These are phyloP conservation scores for Peronospora belbahrii DNA, from an alignment of 352 stramenopile genomes.

Conservation along the genomic window DNA sequence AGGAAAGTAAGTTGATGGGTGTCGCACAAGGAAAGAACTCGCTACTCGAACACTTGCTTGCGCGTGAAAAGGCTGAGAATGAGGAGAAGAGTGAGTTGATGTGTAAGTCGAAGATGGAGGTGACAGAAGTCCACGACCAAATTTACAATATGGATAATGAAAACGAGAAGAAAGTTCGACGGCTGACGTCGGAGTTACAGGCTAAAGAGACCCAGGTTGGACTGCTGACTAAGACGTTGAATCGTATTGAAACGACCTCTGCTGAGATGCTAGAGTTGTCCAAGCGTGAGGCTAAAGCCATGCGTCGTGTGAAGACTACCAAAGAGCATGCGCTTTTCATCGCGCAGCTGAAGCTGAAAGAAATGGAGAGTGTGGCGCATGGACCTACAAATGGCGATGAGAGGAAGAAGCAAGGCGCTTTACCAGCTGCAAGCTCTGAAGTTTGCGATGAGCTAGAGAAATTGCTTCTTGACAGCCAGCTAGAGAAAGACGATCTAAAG, in stretches of 20 bases:
- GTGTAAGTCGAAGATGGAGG: conserved; percentile 51
- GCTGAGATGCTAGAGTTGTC: conserved; percentile 34
- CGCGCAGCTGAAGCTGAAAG: conserved; percentile 49
- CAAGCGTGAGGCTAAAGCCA: conserved; percentile 44
- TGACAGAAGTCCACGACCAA: conserved; percentile 41
- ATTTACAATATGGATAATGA: conserved; percentile 49
- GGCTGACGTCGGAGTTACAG: conserved; percentile 44
- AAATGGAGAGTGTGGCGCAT: conserved; percentile 44
- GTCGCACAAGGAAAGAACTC: conserved; percentile 51
- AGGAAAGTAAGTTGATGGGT: conserved; percentile 58
- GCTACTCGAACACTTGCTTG: conserved; percentile 51
- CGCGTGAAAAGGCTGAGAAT: conserved; percentile 47
- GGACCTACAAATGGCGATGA: conserved; percentile 27
- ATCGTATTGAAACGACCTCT: conserved; percentile 46
- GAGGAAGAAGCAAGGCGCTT: conserved; percentile 23
- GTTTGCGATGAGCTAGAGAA: conserved; percentile 44
- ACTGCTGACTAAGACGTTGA: conserved; percentile 42
- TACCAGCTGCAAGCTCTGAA: conserved; percentile 23
- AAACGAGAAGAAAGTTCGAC: conserved; percentile 51
- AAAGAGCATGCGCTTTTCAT: conserved; percentile 62
- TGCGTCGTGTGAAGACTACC: conserved; percentile 41
- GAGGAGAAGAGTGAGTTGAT: conserved; percentile 51
- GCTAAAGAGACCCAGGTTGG: conserved; percentile 56
- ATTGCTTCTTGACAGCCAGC: conserved; percentile 39
- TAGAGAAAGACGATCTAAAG: conserved; percentile 50